Evolutionary conservation across 768 basidiomycete genomes (phyloP).

Genomic region (Tubosaeta sp.): DNA sequence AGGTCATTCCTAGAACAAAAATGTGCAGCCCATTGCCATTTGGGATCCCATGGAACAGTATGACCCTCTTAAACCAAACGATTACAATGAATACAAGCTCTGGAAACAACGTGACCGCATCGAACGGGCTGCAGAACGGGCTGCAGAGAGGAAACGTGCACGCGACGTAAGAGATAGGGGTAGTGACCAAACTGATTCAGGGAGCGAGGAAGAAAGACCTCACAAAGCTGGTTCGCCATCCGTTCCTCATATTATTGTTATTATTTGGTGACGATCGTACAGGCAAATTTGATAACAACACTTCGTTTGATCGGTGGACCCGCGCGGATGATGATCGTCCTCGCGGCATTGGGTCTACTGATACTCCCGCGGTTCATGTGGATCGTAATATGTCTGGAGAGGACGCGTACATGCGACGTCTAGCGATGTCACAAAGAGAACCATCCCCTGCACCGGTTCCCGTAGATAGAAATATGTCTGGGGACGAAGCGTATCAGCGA

Average conservation of each 20-base stretch:
- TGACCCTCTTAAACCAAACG: constrained; percentile 80
- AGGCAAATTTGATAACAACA: constrained; percentile 36
- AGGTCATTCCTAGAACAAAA: constrained; percentile 49
- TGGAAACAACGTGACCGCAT: constrained; percentile 76
- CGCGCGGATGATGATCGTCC: constrained; percentile 46
- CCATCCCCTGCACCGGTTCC: constrained; percentile 33
- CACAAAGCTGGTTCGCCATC: constrained; percentile 57
- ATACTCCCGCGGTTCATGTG: constrained; percentile 34
- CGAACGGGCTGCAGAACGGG: constrained; percentile 58
- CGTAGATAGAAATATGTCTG: constrained; percentile 48
- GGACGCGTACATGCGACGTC: constrained; percentile 74
- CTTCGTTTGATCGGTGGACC: constrained; percentile 50
- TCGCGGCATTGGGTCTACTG: constrained; percentile 19
- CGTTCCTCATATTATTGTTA: background rate
- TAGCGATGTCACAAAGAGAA: constrained; percentile 55
- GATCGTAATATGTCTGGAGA: constrained; percentile 62
- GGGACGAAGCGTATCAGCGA: constrained; percentile 78
- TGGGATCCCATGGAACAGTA: constrained; percentile 84
- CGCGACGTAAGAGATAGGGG: constrained; percentile 44
- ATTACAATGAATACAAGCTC: constrained; percentile 83
- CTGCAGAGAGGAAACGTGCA: constrained; percentile 57
- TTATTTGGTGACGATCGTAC: constrained; percentile 20
- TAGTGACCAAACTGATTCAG: constrained; percentile 64
- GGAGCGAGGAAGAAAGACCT: constrained; percentile 62
- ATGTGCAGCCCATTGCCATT: constrained; percentile 43